Evolutionary conservation across 1,284 basidiomycete species (phyloP).

Genomic region (Apiotrichum sp.): DNA sequence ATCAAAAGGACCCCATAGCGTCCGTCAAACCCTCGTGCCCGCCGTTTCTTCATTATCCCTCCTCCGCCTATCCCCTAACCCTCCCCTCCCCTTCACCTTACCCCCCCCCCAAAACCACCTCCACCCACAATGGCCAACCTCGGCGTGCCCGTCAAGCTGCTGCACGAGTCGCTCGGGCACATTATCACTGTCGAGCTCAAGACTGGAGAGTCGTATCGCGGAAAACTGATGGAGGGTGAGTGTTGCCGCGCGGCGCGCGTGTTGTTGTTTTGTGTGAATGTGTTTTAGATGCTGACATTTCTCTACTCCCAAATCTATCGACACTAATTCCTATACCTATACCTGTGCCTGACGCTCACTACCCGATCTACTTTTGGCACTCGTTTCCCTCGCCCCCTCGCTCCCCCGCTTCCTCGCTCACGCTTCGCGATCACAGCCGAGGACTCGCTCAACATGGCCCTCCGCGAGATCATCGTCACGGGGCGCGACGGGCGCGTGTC

Average conservation of each 20-base stretch:
- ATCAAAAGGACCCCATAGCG: too few relatives aligned
- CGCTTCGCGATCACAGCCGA: conserved; percentile 61
- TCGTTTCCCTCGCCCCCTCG: neutral
- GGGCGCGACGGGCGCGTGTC: conserved; percentile 96
- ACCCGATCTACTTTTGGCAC: conserved; percentile 1
- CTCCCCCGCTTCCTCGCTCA: too few relatives aligned
- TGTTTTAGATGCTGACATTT: too few relatives aligned
- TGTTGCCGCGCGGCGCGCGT: neutral
- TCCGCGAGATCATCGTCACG: conserved; percentile 96
- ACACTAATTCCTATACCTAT: neutral
- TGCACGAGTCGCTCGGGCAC: conserved; percentile 92
- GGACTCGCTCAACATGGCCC: conserved; percentile 94
- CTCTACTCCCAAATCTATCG: too few relatives aligned
- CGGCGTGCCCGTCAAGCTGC: conserved; percentile 84
- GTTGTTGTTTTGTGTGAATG: neutral
- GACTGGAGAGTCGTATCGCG: conserved; percentile 87
- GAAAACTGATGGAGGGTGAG: conserved; percentile 88
- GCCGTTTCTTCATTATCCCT: too few relatives aligned
- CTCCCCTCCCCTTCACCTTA: too few relatives aligned
- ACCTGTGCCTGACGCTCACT: neutral
- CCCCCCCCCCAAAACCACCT: neutral
- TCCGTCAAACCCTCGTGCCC: too few relatives aligned
- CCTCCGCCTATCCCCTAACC: too few relatives aligned
- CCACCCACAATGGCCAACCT: conserved; percentile 53
- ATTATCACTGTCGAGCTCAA: conserved; percentile 97